Conservation (phyloP, 1,284 basidiomycete genomes). For the Taiwanofungus camphoratus region DNA sequence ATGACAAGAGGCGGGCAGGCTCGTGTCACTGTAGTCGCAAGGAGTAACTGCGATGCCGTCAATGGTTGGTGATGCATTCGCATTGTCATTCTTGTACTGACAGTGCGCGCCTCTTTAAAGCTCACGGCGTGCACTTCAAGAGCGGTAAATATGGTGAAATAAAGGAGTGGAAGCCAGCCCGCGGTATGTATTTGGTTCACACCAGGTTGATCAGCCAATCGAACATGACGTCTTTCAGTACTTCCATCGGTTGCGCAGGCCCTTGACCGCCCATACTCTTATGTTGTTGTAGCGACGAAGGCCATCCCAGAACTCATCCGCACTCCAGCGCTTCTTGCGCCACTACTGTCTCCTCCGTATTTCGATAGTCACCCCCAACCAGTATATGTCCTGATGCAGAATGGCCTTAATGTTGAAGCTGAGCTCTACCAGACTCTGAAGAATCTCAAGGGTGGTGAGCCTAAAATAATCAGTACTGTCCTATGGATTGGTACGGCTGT, state of each 20-base stretch:
- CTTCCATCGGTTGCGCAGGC: conserved; percentile 35
- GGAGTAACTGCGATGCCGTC: conserved; percentile 64
- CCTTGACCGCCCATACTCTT: not conserved
- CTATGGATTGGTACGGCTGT: conserved; percentile 50
- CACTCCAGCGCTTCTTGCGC: conserved; percentile 27
- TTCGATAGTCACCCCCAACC: conserved; percentile 41
- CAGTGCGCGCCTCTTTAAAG: conserved; percentile 24
- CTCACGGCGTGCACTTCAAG: conserved; percentile 47
- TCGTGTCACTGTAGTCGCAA: conserved; percentile 68
- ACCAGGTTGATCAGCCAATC: too few species aligned
- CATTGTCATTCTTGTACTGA: too few species aligned
- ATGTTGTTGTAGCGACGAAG: conserved; percentile 45
- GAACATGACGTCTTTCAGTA: conserved; percentile 31
- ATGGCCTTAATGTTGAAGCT: conserved; percentile 69
- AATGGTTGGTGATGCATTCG: conserved; percentile 34
- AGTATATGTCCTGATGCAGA: conserved; percentile 67
- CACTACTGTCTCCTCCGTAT: conserved; percentile 46
- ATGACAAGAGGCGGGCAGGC: conserved; percentile 57
- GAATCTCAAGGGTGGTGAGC: conserved; percentile 33
- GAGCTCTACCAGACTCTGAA: conserved; percentile 56
- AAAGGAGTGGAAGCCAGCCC: conserved; percentile 53
- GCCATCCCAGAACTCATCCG: conserved; percentile 62
- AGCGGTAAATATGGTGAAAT: conserved; percentile 57
- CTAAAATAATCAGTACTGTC: conserved; percentile 48
- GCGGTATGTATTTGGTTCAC: too few species aligned